Evolutionary conservation across 345 rosid species (phyloP), one percentile per base, ranked within the genome.

Genomic region (Ceriops tagal): DNA sequence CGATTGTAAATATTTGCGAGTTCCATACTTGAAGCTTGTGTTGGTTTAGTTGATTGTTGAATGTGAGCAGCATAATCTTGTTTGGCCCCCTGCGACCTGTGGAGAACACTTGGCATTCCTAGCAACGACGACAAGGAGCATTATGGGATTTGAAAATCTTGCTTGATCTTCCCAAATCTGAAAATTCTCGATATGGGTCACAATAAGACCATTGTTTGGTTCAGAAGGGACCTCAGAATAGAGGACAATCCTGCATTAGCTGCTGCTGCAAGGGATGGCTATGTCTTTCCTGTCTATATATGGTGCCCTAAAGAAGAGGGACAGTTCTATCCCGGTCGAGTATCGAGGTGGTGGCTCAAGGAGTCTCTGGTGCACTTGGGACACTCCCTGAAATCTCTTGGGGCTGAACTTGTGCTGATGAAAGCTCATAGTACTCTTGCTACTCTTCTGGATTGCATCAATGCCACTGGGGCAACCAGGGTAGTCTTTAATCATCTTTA

Each of bases 231-330:
- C 78, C 82, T 91, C 37, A 83, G 98, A 80, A 87, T 93, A 64
- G 98, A 93, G 73, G 98, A 91, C 80, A 91, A 93, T 72, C 98
- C 96, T n/a, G 97, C 98, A n/a, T 80, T 93, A 80, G 84, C 96
- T 35, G 89, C 90, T 0, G 96, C 97, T 59, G 92, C 92, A 18
- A 89, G 80, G 77, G 95, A 87, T 27, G 97, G 98, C 28, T 60
- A 77, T 28, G 85, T 93, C 15, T 85, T 85, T 62, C 97, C 96
- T 46, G 88, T 93, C 28, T 91, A 81, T 67, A 88, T 89, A 74
- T 93, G 98, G 97, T 91, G 97, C 67, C 98, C 98, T 59, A 77
- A 83, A 70, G 97, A 89, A 73, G 97, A 93, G 80, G 95, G 86
- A 32, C 93, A 91, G 51, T 93, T 91, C 81, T 89, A 84, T 76